Base-by-base conservation (phyloP, 2,329 filamentous ascomycete genomes). In the Stachybotrys echinatus region DNA sequence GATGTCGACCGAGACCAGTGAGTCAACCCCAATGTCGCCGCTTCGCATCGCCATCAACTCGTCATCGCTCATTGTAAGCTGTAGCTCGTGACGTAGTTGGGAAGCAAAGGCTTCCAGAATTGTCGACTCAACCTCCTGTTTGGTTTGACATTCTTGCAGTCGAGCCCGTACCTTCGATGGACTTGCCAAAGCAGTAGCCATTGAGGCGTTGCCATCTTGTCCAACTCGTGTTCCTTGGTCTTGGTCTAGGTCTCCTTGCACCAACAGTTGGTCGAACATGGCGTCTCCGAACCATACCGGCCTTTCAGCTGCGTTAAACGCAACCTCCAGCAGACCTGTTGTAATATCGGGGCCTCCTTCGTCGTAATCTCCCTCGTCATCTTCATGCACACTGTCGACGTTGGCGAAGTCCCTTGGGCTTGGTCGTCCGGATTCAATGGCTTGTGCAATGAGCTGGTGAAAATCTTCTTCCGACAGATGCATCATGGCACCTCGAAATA, bases 1-100 rank as follows among this genome's bases (percentile, higher is more conserved):
- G n/a, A 50, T 43, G 22, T 50, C 49, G 1, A 50, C 39, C 10
- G 49, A 50, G 12, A 50, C 31, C 8, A 50, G 23, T 4, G 49
- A 50, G 19, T 43, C 42, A 20, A 43, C 14, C 20, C 42, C 42
- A 23, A 43, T 43, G 12, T 43, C 42, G 21, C 14, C 12, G 42
- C 42, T 43, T 6, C 42, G 21, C 12, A 20, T 18, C 6, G 42
- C n/a, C 42, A 43, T 43, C 6, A 43, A 19, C 6, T 43, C 42
- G 12, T 21, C 42, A 17, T 43, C 42, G 5, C 6, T 12, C 42
- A 8, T 43, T 14, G 14, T 20, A 18, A 21, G 5, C 42, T 43
- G 42, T 12, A 43, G 42, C 12, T 18, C 20, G 20, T 20, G 14
- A 19, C 42, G 42, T 7, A 43, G 21, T 19, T 43, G 42, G 42